Percentiles rank a stretch among this genome's conserved stretches.
phyloP scores from a whole-genome alignment of 1,284 basidiomycete species.

The Melampsora americana region DNA sequence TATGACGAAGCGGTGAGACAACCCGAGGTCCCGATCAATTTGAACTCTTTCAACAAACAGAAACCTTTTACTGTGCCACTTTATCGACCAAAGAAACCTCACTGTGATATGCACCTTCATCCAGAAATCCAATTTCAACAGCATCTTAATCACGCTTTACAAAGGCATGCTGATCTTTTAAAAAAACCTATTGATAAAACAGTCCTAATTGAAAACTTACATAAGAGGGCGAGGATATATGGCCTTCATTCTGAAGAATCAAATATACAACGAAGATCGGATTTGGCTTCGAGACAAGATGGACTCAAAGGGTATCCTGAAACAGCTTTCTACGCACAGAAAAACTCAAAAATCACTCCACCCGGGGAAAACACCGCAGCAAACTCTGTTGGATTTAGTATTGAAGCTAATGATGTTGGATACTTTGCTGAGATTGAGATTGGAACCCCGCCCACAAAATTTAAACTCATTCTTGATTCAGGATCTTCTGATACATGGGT shows the following conservation, averaged over 20 bases:
- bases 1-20: neutral
- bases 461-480: conserved; percentile 75
- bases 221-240: neutral
- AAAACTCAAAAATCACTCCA: conserved; percentile 58
- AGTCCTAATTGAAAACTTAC: conserved; percentile 18
- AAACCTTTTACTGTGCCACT: conserved; percentile 30
- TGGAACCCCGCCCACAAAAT: conserved; percentile 69
- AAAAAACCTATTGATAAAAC: conserved; percentile 18
- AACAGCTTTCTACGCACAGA: conserved; percentile 9
- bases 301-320: conserved; percentile 13
- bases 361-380: conserved; percentile 61
- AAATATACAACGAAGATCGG: neutral
- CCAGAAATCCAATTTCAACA: conserved; percentile 38
- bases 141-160: conserved; percentile 38
- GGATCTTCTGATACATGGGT: conserved; percentile 83
- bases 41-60: conserved; percentile 25
- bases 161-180: conserved; percentile 22
- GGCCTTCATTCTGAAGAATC: neutral
- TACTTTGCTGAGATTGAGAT: conserved; percentile 72
- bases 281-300: neutral
- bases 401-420: conserved; percentile 64
- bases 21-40: neutral
- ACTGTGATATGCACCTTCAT: conserved; percentile 11
- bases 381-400: conserved; percentile 69
- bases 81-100: conserved; percentile 6